Evolutionary conservation across 768 basidiomycete genomes (phyloP).

Genomic region (Thelephora aurantiotincta): DNA sequence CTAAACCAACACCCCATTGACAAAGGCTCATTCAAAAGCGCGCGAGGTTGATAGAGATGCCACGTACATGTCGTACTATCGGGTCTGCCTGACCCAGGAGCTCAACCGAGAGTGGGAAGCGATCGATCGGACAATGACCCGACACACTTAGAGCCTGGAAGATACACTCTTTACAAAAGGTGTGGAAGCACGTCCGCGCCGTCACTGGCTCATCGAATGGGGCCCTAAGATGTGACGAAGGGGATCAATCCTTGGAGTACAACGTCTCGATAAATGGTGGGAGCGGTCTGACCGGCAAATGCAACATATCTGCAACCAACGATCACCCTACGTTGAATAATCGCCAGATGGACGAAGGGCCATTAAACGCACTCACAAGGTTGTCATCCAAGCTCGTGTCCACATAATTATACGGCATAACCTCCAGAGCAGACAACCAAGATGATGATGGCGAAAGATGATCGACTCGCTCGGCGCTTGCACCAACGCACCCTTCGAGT

Average conservation of each 20-base stretch:
- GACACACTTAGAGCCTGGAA: constrained; percentile 50
- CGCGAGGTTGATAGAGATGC: neutral
- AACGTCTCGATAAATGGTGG: constrained; percentile 1
- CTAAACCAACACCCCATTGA: constrained; percentile 20
- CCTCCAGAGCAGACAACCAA: too few relatives aligned
- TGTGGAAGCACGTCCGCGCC: constrained; percentile 65
- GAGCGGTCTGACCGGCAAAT: constrained; percentile 44
- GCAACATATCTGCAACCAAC: constrained; percentile 45
- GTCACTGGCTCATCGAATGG: constrained; percentile 71
- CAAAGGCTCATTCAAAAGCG: constrained; percentile 2
- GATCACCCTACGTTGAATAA: constrained; percentile 1
- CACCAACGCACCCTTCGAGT: too few relatives aligned
- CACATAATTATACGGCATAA: constrained; percentile 38
- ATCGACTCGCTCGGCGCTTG: too few relatives aligned
- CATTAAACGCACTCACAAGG: constrained; percentile 31
- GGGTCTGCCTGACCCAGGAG: constrained; percentile 57
- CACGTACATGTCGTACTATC: constrained; percentile 59
- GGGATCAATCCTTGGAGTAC: constrained; percentile 3
- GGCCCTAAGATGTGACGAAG: constrained; percentile 22
- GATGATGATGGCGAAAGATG: too few relatives aligned
- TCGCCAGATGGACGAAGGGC: neutral
- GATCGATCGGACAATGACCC: constrained; percentile 73
- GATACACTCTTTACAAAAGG: constrained; percentile 80
- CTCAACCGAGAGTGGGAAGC: constrained; percentile 43
- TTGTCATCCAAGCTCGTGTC: constrained; percentile 46